Percentiles rank a stretch among this genome's conserved stretches.
Conservation (phyloP, 192 early-diverging fungal species). For the Gaertneriomyces semiglobifer region DNA sequence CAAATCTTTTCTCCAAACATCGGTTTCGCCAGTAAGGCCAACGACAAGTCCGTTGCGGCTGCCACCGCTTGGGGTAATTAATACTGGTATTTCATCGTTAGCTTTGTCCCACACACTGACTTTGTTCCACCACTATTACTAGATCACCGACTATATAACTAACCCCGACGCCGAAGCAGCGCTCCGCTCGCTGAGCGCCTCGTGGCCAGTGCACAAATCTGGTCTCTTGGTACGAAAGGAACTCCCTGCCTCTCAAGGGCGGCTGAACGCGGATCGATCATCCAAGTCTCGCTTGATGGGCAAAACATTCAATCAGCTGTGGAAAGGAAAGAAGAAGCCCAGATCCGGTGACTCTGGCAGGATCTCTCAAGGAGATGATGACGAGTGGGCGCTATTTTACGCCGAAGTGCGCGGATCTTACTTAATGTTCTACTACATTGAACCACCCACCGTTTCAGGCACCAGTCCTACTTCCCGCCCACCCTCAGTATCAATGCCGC, state of each 20-base stretch:
- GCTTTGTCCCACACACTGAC: no score
- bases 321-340: conserved; percentile 13
- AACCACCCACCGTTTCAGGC: no score
- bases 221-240: conserved; percentile 38
- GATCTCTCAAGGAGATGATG: conserved; percentile 18
- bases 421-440: conserved; percentile 40
- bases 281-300: conserved; percentile 7
- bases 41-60: not conserved
- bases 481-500: no score
- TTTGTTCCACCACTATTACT: not conserved
- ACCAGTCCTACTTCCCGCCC: no score
- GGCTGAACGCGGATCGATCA: conserved; percentile 1
- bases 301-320: conserved; percentile 8
- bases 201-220: conserved; percentile 39
- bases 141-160: conserved; percentile 16
- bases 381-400: conserved; percentile 43
- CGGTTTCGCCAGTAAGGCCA: no score
- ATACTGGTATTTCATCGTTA: not conserved
- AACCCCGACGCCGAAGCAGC: conserved; percentile 8
- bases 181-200: conserved; percentile 1
- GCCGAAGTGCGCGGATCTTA: conserved; percentile 45
- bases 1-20: no score
- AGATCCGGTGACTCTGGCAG: not conserved
- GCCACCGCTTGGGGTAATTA: conserved; percentile 17
- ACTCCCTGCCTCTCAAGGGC: conserved; percentile 13